phyloP scores from a whole-genome alignment of 768 basidiomycete genomes.

The Lactarius hengduanensis region DNA sequence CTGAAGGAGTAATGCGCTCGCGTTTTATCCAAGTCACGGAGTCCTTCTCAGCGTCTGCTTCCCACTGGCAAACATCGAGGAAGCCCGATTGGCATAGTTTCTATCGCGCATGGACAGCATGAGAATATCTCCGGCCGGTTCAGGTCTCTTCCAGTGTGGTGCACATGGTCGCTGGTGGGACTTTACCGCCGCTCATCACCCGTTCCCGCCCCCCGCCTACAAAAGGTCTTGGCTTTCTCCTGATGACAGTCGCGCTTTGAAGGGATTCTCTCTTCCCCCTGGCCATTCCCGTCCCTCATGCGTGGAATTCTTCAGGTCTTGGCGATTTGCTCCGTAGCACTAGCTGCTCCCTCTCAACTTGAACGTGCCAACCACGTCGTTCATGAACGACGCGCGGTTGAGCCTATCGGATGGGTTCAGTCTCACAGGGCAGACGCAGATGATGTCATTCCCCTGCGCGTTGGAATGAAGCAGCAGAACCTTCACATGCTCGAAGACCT shows the following conservation, averaged over 20 bases:
- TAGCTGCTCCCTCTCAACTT: slow-evolving; percentile 20
- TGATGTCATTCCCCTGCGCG: slow-evolving; percentile 42
- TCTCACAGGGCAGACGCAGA: slow-evolving; percentile 35
- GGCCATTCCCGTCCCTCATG: slow-evolving; percentile 13
- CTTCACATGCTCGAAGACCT: slow-evolving; percentile 41
- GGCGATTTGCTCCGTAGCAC: slow-evolving; percentile 28
- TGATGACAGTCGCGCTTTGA: not conserved
- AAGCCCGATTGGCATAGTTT: not conserved
- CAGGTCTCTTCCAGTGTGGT: not conserved
- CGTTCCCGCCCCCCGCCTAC: not conserved
- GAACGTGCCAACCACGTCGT: slow-evolving; percentile 32
- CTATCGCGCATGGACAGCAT: not conserved
- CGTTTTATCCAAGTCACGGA: not conserved
- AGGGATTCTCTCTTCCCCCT: not conserved
- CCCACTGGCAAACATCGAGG: not conserved
- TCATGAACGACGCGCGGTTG: slow-evolving; percentile 41
- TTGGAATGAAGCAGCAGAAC: slow-evolving; percentile 46
- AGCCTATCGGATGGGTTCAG: slow-evolving; percentile 38
- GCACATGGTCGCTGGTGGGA: not conserved
- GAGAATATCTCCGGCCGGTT: not conserved
- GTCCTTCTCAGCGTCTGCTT: not conserved
- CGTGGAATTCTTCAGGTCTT: slow-evolving; percentile 14
- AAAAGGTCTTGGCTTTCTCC: not conserved
- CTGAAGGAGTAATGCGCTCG: not conserved
- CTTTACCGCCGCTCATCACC: not conserved